phyloP scores from a whole-genome alignment of 176 grass and related monocot species.

The Chrysopogon serrulatus region DNA sequence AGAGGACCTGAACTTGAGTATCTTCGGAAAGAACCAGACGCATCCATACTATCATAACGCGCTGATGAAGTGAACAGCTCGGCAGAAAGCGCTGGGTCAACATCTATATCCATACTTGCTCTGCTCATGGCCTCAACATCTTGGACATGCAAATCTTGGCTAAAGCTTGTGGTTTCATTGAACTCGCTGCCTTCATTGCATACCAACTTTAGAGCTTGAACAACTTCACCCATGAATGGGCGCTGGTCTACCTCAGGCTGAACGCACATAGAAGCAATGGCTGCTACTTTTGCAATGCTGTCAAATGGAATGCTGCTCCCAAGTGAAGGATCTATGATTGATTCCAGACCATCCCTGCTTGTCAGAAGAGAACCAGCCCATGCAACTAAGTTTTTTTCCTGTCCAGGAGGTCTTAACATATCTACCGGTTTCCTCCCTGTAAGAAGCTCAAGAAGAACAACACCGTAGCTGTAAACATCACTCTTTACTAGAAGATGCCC shows the following conservation, averaged over 20 bases:
- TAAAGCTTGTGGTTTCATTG: slow-evolving; percentile 47
- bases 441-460: slow-evolving; percentile 92
- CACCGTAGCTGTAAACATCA: slow-evolving; percentile 96
- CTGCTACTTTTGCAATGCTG: slow-evolving; percentile 79
- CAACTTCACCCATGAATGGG: slow-evolving; percentile 94
- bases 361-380: slow-evolving; percentile 84
- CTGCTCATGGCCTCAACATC: slow-evolving; percentile 41
- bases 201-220: slow-evolving; percentile 90
- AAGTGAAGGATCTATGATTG: slow-evolving; percentile 72
- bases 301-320: slow-evolving; percentile 51
- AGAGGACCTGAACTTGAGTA: slow-evolving; percentile 75
- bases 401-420: slow-evolving; percentile 77
- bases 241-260: slow-evolving; percentile 96
- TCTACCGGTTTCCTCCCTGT: slow-evolving; percentile 90
- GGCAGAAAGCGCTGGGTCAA: slow-evolving; percentile 12
- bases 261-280: slow-evolving; percentile 97
- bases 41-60: slow-evolving; percentile 56
- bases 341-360: slow-evolving; percentile 57
- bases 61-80: slow-evolving; percentile 55
- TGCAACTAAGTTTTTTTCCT: slow-evolving; percentile 88
- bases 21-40: slow-evolving; percentile 73
- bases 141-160: slow-evolving; percentile 38
- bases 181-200: slow-evolving; percentile 63
- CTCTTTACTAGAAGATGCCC: slow-evolving; percentile 98
- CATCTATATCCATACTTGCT: slow-evolving; percentile 42